Conservation (phyloP, 2,329 filamentous ascomycete species). For the Thermomyces lanuginosus region DNA sequence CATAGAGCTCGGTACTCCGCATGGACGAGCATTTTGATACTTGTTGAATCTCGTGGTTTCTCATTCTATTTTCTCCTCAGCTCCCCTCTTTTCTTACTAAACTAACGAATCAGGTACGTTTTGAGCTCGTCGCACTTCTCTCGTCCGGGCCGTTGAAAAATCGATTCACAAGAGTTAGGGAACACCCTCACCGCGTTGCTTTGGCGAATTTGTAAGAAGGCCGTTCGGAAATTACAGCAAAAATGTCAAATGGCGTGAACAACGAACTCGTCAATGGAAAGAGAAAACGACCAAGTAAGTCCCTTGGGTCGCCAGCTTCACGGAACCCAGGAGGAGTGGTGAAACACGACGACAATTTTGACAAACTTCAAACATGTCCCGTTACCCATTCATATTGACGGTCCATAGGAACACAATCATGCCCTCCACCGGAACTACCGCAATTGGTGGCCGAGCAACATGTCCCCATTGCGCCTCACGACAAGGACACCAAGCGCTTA, state of each 20-base stretch:
- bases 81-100: too few species aligned
- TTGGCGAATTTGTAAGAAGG: too few species aligned
- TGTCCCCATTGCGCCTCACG: constrained; percentile 61
- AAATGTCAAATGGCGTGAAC: constrained; percentile 25
- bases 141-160: too few species aligned
- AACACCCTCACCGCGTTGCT: too few species aligned
- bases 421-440: constrained; percentile 78
- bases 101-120: too few species aligned
- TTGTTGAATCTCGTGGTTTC: too few species aligned
- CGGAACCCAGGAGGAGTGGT: constrained; percentile 4
- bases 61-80: too few species aligned
- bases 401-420: constrained; percentile 92
- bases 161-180: too few species aligned
- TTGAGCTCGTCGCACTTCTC: too few species aligned
- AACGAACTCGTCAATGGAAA: too few species aligned
- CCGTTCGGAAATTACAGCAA: background rate
- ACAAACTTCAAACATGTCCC: constrained; percentile 4
- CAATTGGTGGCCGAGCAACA: constrained; percentile 89
- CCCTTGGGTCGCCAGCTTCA: constrained; percentile 2
- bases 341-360: constrained; percentile 3
- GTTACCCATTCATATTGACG: constrained; percentile 11
- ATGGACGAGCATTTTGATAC: too few species aligned
- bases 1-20: too few species aligned
- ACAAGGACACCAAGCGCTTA: constrained; percentile 80
- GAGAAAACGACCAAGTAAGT: constrained; percentile 26